phyloP scores from a whole-genome alignment of 75 land plant genomes.

The Pinus tabuliformis region DNA sequence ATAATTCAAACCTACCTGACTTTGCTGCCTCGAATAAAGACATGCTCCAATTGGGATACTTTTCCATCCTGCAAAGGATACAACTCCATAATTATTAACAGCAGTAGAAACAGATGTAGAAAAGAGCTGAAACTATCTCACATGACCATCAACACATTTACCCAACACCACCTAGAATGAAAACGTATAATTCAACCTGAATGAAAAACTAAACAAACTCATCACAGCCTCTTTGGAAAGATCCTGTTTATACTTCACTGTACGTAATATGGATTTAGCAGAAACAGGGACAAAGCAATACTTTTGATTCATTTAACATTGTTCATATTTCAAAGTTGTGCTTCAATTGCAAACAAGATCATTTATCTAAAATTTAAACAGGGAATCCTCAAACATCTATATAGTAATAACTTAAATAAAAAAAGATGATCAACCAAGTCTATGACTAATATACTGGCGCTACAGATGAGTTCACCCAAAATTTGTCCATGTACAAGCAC shows the following conservation, averaged over 20 bases:
- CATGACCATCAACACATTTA: background rate
- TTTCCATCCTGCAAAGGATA: conserved; percentile 72
- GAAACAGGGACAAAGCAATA: too few species aligned
- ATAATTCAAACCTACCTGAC: conserved; percentile 53
- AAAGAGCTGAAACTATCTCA: background rate
- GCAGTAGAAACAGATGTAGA: background rate
- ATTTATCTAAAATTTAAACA: too few species aligned
- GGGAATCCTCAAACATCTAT: too few species aligned
- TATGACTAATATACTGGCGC: too few species aligned
- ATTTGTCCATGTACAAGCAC: too few species aligned
- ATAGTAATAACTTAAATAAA: too few species aligned
- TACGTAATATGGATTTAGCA: background rate
- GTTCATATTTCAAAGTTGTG: too few species aligned
- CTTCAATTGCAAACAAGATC: too few species aligned
- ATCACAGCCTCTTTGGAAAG: background rate
- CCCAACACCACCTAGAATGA: background rate
- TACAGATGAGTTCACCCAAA: too few species aligned
- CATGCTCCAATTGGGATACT: conserved; percentile 92
- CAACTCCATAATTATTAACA: background rate
- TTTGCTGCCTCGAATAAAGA: conserved; percentile 90
- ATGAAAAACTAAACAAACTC: background rate
- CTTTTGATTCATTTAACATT: too few species aligned
- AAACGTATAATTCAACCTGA: too few species aligned
- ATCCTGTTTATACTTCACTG: background rate
- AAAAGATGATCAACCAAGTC: too few species aligned